These are phyloP conservation scores for Tranzscheliella williamsii DNA, from an alignment of 1,284 basidiomycete genomes.

Conservation along the genomic window DNA sequence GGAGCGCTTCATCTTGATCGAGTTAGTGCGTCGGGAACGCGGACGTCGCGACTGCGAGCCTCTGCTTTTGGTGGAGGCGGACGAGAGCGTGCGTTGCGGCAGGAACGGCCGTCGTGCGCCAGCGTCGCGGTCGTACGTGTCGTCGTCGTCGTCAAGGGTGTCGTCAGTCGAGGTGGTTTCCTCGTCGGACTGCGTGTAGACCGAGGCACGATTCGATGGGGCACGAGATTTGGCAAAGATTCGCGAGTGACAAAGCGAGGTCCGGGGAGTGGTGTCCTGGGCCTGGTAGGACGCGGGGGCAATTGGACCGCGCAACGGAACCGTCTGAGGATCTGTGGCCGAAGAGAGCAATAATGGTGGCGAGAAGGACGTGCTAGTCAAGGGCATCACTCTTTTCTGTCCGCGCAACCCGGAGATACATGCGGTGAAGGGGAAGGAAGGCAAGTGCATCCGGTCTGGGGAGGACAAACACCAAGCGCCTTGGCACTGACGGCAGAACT, in stretches of 20 bases:
- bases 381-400: no score
- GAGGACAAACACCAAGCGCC: no score
- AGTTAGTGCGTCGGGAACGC: constrained; percentile 10
- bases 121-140: constrained; percentile 4
- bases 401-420: no score
- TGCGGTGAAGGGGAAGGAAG: no score
- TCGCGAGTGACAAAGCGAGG: constrained; percentile 13
- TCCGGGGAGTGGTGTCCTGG: constrained; percentile 20
- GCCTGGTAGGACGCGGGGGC: constrained; percentile 33
- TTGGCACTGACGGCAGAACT: no score
- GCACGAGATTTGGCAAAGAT: constrained; percentile 9
- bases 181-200: constrained; percentile 1
- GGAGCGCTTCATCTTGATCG: constrained; percentile 36
- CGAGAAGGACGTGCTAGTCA: no score
- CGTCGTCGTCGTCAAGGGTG: constrained; percentile 15
- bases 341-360: no score
- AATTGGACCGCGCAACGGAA: no score
- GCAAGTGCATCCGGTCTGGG: no score
- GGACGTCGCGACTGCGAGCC: constrained; percentile 5
- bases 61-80: not conserved
- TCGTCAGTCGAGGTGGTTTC: constrained; percentile 16
- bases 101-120: constrained; percentile 11
- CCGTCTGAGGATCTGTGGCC: no score
- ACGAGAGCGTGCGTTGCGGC: constrained; percentile 3
- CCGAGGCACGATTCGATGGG: not conserved